These are phyloP conservation scores for Dendrobium chrysotoxum DNA, from an alignment of 106 monocot species.

Conservation along the genomic window DNA sequence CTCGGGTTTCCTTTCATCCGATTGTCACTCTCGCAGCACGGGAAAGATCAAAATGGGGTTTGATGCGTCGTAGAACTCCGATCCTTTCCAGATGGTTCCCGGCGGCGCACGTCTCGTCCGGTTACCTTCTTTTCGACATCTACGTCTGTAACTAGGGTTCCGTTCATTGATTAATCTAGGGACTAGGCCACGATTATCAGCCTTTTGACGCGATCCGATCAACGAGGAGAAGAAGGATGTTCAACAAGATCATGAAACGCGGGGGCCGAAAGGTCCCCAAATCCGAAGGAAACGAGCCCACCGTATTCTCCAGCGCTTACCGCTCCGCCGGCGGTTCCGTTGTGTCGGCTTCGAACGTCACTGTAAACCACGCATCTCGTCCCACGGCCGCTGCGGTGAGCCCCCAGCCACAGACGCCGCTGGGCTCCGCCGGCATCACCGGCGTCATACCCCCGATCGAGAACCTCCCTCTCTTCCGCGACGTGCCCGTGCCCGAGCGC, in stretches of 20 bases:
- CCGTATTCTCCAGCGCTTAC: slow-evolving; percentile 1
- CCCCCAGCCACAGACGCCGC: neutral
- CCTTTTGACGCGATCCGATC: neutral
- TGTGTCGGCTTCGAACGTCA: slow-evolving; percentile 11
- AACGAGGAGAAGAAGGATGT: slow-evolving; percentile 1
- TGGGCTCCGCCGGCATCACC: neutral
- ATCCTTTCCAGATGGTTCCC: neutral
- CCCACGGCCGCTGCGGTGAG: slow-evolving; percentile 8
- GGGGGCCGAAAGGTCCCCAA: slow-evolving; percentile 31
- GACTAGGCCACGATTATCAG: neutral
- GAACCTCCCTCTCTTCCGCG: slow-evolving; percentile 38
- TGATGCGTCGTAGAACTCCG: neutral
- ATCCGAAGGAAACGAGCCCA: slow-evolving; percentile 19
- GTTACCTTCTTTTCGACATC: neutral
- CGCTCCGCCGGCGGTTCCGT: neutral
- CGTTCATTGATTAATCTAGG: neutral
- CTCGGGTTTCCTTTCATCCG: neutral
- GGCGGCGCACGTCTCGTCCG: neutral
- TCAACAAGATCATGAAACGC: slow-evolving; percentile 29
- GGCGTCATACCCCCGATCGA: slow-evolving; percentile 6
- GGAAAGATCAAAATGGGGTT: neutral
- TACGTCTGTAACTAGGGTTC: neutral
- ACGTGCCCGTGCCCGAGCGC: slow-evolving; percentile 32
- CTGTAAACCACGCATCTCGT: slow-evolving; percentile 39
- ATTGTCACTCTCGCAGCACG: slow-evolving; percentile 4